Conservation (phyloP, 2,329 filamentous ascomycete species). For the Colletotrichum euphorbiae region DNA sequence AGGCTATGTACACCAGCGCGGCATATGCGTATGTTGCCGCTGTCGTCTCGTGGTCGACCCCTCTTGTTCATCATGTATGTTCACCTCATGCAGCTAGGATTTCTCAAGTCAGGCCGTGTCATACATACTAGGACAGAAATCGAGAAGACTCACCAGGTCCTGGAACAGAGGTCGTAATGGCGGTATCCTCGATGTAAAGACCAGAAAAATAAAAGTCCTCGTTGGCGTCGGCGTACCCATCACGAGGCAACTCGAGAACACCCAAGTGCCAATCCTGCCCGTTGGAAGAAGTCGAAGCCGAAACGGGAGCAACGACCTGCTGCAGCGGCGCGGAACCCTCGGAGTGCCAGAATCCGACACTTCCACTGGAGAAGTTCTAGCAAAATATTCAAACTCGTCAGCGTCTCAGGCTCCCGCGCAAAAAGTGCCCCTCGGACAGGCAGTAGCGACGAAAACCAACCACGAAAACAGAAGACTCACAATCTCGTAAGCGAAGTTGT, state of each 20-base stretch:
- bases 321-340: conserved; percentile 68
- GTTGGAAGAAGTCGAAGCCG: conserved; percentile 71
- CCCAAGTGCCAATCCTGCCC: conserved; percentile 80
- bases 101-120: too few relatives aligned
- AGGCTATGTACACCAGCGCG: conserved; percentile 7
- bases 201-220: conserved; percentile 81
- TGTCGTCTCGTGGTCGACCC: neutral
- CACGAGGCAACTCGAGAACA: conserved; percentile 72
- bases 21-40: neutral
- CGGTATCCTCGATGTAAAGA: conserved; percentile 71
- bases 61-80: too few relatives aligned
- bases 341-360: conserved; percentile 77
- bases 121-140: neutral
- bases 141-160: conserved; percentile 41
- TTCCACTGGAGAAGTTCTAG: conserved; percentile 68
- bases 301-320: conserved; percentile 70
- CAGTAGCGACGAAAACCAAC: rapidly evolving
- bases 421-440: too few relatives aligned
- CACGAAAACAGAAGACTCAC: conserved; percentile 46
- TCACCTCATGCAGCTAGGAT: neutral
- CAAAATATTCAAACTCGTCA: neutral
- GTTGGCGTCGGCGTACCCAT: conserved; percentile 61
- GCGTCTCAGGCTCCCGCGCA: neutral
- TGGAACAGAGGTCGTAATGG: conserved; percentile 49
- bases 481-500: conserved; percentile 81